Base-by-base conservation (phyloP, 495 filamentous ascomycete genomes). In the Podospora fimiseda region DNA sequence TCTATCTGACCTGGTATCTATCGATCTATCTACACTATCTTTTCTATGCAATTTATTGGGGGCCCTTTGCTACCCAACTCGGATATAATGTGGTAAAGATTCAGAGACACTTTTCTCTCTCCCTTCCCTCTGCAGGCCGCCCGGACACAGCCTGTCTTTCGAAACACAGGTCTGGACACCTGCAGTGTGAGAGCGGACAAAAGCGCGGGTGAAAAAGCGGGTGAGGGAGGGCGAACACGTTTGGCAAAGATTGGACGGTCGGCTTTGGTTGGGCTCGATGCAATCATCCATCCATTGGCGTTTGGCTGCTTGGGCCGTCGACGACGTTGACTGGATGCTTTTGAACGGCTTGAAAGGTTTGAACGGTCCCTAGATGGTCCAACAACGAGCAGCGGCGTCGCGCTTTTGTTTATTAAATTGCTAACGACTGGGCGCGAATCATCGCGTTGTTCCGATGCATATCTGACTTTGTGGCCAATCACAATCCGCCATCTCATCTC, bases 391-490 rank as follows among this genome's bases (percentile, higher is more conserved):
- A 9, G 54, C 51, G 37, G 9, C 38, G 49, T 48, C 50, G 45
- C 47, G 53, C 40, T 52, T 53, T 59, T 59, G 56, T 61, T 58
- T 54, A 54, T 47, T 48, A 33, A 43, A 24, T 6, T 11, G 43
- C 40, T 39, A 39, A 19, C 51, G 40, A 58, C 56, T 48, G 9
- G 51, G 51, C 56, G 56, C 56, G 56, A 52, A 23, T 7, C 41
- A 46, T 40, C 56, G 56, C 52, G 56, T 52, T 42, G 15, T 39
- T 24, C 42, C 42, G 51, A 46, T 47, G 51, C 39, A 43, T 40
- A 38, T 18, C 19, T 11, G 21, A 5, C 33, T 0, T 0, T 16
- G 4, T 9, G 9, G 18, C 55, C 51, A 58, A 58, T 58, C 51
- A 54, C 8, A 11, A 4, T 6, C 19, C n/a, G 14, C 20, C 7